Evolutionary conservation across 2,329 filamentous ascomycete species (phyloP).

Genomic region (Lecanicillium sp.): DNA sequence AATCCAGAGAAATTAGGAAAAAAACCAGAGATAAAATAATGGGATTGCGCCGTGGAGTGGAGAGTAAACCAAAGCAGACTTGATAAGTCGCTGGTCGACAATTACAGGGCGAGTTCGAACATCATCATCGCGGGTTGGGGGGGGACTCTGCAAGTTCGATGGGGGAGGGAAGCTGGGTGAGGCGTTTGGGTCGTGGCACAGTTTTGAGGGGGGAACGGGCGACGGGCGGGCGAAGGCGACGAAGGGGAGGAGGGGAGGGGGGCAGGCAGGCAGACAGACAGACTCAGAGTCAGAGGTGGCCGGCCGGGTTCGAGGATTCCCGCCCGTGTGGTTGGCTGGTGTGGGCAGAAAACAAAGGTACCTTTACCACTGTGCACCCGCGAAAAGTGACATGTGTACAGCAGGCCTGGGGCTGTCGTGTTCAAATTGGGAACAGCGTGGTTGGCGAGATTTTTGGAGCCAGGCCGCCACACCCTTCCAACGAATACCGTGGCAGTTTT

Average conservation of each 20-base stretch:
- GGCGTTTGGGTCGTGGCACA: conserved; percentile 23
- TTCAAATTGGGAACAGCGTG: no score
- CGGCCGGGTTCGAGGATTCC: no score
- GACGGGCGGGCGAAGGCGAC: conserved; percentile 13
- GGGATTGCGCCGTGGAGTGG: conserved; percentile 27
- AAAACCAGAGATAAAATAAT: conserved; percentile 6
- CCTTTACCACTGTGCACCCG: no score
- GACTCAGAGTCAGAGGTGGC: no score
- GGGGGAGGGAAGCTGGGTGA: conserved; percentile 24
- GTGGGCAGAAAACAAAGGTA: no score
- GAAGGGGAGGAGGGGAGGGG: conserved; percentile 8
- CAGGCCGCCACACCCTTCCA: no score
- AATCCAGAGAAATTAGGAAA: conserved; percentile 9
- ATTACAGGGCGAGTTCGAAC: conserved; percentile 45
- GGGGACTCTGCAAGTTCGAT: conserved; percentile 44
- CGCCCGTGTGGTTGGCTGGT: no score
- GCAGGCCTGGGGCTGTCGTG: no score
- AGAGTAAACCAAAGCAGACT: conserved; percentile 42
- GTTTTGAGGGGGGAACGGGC: conserved; percentile 23
- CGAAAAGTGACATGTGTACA: no score
- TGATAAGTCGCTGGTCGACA: conserved; percentile 43
- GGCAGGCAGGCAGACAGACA: neutral
- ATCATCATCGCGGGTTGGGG: conserved; percentile 46
- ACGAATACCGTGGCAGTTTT: no score
- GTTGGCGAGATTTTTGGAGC: no score